A percentile compares a stretch with the other conserved stretches of the same genome.
These are phyloP conservation scores for Bertia moriformis DNA, from an alignment of 2,329 filamentous ascomycete genomes.

Conservation along the genomic window DNA sequence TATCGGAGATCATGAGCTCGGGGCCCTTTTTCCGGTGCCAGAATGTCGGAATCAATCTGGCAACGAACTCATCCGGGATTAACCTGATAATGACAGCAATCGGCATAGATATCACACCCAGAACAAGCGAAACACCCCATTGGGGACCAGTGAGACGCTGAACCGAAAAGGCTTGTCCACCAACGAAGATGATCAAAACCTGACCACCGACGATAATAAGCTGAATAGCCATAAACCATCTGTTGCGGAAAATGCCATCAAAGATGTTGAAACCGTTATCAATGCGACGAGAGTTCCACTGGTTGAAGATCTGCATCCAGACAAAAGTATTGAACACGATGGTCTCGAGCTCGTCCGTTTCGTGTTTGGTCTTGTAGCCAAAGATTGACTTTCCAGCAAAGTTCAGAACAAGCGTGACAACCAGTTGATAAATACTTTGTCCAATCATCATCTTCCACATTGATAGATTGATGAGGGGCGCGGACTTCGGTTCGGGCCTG, in stretches of 20 bases:
- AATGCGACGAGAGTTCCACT: conserved; percentile 64
- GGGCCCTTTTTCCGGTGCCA: conserved; percentile 16
- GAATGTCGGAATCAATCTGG: conserved; percentile 21
- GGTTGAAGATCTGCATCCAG: conserved; percentile 70
- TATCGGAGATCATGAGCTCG: conserved; percentile 24
- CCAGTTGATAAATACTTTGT: conserved; percentile 64
- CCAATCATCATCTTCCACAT: conserved; percentile 91
- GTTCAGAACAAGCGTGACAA: conserved; percentile 51
- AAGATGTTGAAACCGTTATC: conserved; percentile 78
- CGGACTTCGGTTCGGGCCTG: conserved; percentile 61
- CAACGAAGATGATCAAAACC: conserved; percentile 58
- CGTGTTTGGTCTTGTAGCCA: conserved; percentile 29
- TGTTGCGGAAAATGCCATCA: conserved; percentile 60
- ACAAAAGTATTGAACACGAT: conserved; percentile 65
- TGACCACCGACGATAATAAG: conserved; percentile 55
- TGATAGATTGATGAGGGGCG: conserved; percentile 56
- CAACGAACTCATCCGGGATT: conserved; percentile 40
- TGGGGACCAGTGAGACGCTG: conserved; percentile 43
- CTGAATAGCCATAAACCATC: conserved; percentile 61
- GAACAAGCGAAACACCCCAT: conserved; percentile 57
- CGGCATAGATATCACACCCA: conserved; percentile 54
- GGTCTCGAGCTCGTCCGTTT: conserved; percentile 34
- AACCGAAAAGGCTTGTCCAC: conserved; percentile 53
- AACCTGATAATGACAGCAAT: conserved; percentile 44
- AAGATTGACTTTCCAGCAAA: conserved; percentile 50